Percentiles rank a stretch among this genome's conserved stretches.
Conservation (phyloP, 306 rosid genomes). For the Corylus avellana region DNA sequence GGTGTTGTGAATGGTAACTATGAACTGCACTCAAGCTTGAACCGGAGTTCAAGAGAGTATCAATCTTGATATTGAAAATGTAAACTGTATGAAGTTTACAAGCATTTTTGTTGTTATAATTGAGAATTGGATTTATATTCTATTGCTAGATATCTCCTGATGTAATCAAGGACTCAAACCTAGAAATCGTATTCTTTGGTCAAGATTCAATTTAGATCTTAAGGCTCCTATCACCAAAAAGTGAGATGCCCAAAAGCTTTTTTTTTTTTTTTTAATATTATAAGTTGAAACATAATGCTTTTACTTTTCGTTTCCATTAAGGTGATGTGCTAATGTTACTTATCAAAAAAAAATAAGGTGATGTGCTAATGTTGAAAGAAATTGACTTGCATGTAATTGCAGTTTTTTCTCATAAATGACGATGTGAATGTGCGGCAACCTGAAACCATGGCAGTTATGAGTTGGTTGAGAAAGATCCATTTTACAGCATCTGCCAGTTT, state of each 20-base stretch:
- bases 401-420: conserved; percentile 62
- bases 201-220: background rate
- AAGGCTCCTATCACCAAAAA: background rate
- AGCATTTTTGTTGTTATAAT: background rate
- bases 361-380: conserved; percentile 21
- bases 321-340: conserved; percentile 19
- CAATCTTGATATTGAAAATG: background rate
- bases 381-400: conserved; percentile 38
- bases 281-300: conserved; percentile 5
- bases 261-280: background rate
- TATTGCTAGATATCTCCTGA: background rate
- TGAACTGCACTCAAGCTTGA: background rate
- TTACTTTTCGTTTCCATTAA: background rate
- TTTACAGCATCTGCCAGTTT: conserved; percentile 97
- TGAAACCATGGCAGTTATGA: conserved; percentile 91
- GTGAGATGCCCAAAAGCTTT: background rate
- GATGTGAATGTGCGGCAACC: conserved; percentile 71
- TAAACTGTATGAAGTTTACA: background rate
- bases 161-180: background rate
- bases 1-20: background rate
- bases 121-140: background rate
- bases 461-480: conserved; percentile 71
- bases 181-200: background rate
- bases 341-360: too few species aligned
- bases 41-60: background rate